Conservation (phyloP, 139 green algal genomes). For the Eudorina sp. region DNA sequence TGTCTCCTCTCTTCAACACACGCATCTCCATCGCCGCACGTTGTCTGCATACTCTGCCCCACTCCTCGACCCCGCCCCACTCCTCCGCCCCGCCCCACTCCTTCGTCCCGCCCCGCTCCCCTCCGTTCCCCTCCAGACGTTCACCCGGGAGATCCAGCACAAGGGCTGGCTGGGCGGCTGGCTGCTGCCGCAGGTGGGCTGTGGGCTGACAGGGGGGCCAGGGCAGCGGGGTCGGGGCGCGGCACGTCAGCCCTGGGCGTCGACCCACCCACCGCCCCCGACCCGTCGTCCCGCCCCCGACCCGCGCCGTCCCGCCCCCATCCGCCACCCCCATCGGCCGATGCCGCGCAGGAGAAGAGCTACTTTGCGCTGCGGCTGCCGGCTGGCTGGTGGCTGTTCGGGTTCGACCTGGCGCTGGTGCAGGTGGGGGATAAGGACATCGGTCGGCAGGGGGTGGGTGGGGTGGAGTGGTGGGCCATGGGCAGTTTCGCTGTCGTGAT, state of each 20-base stretch:
- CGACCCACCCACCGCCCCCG: background rate
- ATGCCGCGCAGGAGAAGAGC: conserved; percentile 79
- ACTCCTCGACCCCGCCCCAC: background rate
- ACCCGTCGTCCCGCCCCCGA: background rate
- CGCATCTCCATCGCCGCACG: too few relatives aligned
- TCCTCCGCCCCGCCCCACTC: background rate
- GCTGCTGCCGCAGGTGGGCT: conserved; percentile 83
- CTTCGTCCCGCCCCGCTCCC: background rate
- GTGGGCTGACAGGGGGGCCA: background rate
- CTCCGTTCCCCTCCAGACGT: conserved; percentile 77
- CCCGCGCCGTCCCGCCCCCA: too few relatives aligned
- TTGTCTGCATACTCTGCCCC: too few relatives aligned
- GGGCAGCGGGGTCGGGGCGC: too few relatives aligned
- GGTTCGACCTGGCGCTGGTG: conserved; percentile 90
- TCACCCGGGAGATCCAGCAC: conserved; percentile 83
- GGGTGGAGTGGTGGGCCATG: too few relatives aligned
- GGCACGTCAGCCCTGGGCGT: too few relatives aligned
- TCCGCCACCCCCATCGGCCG: too few relatives aligned
- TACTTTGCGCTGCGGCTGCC: conserved; percentile 93
- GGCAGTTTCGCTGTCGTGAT: too few relatives aligned
- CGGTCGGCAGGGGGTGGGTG: background rate
- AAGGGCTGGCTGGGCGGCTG: conserved; percentile 92
- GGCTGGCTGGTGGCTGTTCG: conserved; percentile 92
- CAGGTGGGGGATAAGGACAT: conserved; percentile 50
- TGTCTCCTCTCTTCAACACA: too few relatives aligned